A percentile compares a stretch with the other conserved stretches of the same genome.
These are phyloP conservation scores for Hymenoscyphus linearis DNA, from an alignment of 2,329 filamentous ascomycete species.

Conservation along the genomic window DNA sequence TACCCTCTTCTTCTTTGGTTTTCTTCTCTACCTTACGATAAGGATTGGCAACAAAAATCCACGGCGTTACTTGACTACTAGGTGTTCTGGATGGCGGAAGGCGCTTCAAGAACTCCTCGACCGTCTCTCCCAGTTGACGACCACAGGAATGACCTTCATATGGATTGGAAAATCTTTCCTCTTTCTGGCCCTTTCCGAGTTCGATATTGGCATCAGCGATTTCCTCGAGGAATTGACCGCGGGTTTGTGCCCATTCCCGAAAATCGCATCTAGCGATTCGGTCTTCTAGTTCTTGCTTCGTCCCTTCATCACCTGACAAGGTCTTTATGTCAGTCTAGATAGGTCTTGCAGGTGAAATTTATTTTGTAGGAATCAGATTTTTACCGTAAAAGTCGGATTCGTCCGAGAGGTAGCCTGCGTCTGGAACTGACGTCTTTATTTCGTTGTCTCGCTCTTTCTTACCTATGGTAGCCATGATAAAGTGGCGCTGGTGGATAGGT, in stretches of 20 bases:
- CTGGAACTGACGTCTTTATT: background rate
- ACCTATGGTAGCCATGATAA: conserved; percentile 21
- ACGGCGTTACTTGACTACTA: conserved; percentile 42
- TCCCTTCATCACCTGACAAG: conserved; percentile 48
- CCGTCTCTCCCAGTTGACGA: conserved; percentile 59
- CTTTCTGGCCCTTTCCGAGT: conserved; percentile 5
- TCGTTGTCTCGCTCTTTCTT: conserved; percentile 7
- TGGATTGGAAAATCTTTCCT: conserved; percentile 46
- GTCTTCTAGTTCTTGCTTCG: conserved; percentile 42
- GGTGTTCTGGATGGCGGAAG: conserved; percentile 52
- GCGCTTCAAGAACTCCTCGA: conserved; percentile 60
- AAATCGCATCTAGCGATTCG: conserved; percentile 47
- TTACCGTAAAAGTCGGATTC: conserved; percentile 55
- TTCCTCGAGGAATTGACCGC: conserved; percentile 32
- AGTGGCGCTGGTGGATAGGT: background rate
- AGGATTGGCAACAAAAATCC: conserved; percentile 72
- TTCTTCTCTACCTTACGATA: conserved; percentile 31
- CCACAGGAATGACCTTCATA: conserved; percentile 48
- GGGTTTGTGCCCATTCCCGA: conserved; percentile 43
- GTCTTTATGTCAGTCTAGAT: conserved; percentile 10
- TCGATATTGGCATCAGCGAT: conserved; percentile 29
- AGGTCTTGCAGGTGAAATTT: background rate
- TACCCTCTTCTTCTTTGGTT: conserved; percentile 1
- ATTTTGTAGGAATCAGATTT: background rate
- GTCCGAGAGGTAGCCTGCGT: conserved; percentile 27